These are phyloP conservation scores for Suhomyces anneliseae DNA, from an alignment of 1,139 yeast genomes.

Conservation along the genomic window DNA sequence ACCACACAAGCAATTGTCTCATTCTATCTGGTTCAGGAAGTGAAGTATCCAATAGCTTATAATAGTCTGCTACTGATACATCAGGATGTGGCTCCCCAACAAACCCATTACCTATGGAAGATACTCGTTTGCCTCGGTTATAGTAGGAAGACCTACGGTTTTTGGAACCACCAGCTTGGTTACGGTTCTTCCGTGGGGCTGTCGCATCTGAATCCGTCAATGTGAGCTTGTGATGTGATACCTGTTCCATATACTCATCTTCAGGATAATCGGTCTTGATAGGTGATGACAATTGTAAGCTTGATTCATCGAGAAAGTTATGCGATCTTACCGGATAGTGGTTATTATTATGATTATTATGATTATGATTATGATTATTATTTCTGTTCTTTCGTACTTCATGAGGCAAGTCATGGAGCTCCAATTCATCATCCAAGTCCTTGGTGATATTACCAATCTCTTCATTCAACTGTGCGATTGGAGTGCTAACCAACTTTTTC, in stretches of 20 bases:
- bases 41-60: conserved; percentile 60
- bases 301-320: conserved; percentile 16
- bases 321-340: conserved; percentile 1
- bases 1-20: conserved; percentile 72
- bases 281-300: conserved; percentile 27
- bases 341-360: not conserved
- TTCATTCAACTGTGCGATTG: conserved; percentile 26
- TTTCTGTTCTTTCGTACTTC: not conserved
- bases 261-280: conserved; percentile 13
- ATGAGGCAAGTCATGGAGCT: conserved; percentile 8
- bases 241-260: conserved; percentile 33
- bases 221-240: conserved; percentile 27
- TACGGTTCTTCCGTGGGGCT: conserved; percentile 12
- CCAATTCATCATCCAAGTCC: conserved; percentile 10
- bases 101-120: conserved; percentile 75
- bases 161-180: not conserved
- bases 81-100: conserved; percentile 67
- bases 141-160: conserved; percentile 51
- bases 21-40: conserved; percentile 73
- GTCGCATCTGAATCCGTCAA: conserved; percentile 20
- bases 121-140: conserved; percentile 68
- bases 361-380: not conserved
- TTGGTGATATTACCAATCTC: conserved; percentile 18
- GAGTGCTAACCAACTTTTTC: conserved; percentile 25
- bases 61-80: conserved; percentile 56